Conservation (phyloP, 768 basidiomycete species). For the Pulveroboletus sp. region DNA sequence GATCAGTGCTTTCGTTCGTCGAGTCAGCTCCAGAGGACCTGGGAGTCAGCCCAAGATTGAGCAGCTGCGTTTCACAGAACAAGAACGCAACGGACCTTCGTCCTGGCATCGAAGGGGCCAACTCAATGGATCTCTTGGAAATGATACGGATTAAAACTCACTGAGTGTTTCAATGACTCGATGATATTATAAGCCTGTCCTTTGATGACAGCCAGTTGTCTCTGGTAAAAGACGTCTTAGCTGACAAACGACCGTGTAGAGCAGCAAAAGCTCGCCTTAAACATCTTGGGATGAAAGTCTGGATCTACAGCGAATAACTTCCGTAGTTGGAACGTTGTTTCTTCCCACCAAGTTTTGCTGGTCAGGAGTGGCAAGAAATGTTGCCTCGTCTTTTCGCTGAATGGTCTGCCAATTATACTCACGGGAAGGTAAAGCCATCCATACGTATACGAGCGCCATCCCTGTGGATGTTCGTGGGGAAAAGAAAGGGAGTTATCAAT, state of each 20-base stretch:
- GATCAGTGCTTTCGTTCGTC: slow-evolving; percentile 76
- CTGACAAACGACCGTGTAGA: slow-evolving; percentile 1
- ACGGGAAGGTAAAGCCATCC: slow-evolving; percentile 89
- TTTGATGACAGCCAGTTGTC: slow-evolving; percentile 91
- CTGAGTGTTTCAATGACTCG: slow-evolving; percentile 74
- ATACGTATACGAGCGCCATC: slow-evolving; percentile 78
- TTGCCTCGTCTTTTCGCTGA: slow-evolving; percentile 76
- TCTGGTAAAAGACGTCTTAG: slow-evolving; percentile 36
- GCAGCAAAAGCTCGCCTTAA: slow-evolving; percentile 49
- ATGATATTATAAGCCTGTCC: slow-evolving; percentile 92
- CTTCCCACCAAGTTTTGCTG: slow-evolving; percentile 87
- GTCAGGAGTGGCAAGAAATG: slow-evolving; percentile 82
- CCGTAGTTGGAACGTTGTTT: slow-evolving; percentile 75
- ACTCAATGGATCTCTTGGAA: neutral
- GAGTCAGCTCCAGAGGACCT: slow-evolving; percentile 90
- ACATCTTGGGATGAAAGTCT: slow-evolving; percentile 91
- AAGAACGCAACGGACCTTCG: slow-evolving; percentile 51
- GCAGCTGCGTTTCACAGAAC: neutral
- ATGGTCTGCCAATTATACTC: slow-evolving; percentile 80
- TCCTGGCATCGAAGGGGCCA: slow-evolving; percentile 47
- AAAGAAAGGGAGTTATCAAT: slow-evolving; percentile 94
- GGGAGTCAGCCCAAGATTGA: slow-evolving; percentile 9
- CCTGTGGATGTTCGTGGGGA: slow-evolving; percentile 86
- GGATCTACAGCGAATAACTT: slow-evolving; percentile 78
- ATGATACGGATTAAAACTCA: slow-evolving; percentile 36